Evolutionary conservation across 2,329 filamentous ascomycete species (phyloP), one percentile per base, ranked within the genome.

Genomic region (Colletotrichum plurivorum): DNA sequence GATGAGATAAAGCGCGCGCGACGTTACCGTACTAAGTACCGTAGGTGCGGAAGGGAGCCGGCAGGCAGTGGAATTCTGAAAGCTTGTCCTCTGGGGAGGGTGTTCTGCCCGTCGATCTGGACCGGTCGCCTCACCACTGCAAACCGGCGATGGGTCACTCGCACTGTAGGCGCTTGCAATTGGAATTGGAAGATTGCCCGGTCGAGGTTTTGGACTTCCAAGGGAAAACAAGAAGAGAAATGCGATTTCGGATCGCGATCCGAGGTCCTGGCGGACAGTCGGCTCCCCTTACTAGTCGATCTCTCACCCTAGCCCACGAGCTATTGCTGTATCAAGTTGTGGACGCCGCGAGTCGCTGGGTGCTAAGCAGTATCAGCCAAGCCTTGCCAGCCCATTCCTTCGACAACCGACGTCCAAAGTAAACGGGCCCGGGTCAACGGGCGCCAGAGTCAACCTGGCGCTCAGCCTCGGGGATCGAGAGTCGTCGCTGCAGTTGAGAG

Each of bases 351-450:
- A 36, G 41, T 22, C 57, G 31, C 31, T 36, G 31, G 31, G 31
- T 36, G 31, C 31, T 43, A 59, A 69, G 62, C 15, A 65, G 54
- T 52, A 66, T 55, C 61, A 60, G 66, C 62, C 66, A 66, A 66
- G 66, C 18, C 22, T 53, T 65, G 46, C 48, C 65, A 36, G 45
- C 46, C 27, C 9, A 39, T 18, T 56, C 18, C 55, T 56, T 45
- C 60, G n/a, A 52, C 51, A 54, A 52, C 20, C n/a, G 31, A 36
- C 43, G 13, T 43, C 8, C 41, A 22, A 43, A 41, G 31, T 8
- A 16, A 48, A 46, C 27, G 45, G 16, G 48, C 54, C 39, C 4
- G 18, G 18, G 41, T 36, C 49, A 43, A 25, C 18, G 48, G 41
- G 62, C 55, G n/a, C 46, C 22, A 36, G 55, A 60, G 46, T 67